Base-by-base conservation (phyloP, 805 yeast species). In the Pichia insulana region DNA sequence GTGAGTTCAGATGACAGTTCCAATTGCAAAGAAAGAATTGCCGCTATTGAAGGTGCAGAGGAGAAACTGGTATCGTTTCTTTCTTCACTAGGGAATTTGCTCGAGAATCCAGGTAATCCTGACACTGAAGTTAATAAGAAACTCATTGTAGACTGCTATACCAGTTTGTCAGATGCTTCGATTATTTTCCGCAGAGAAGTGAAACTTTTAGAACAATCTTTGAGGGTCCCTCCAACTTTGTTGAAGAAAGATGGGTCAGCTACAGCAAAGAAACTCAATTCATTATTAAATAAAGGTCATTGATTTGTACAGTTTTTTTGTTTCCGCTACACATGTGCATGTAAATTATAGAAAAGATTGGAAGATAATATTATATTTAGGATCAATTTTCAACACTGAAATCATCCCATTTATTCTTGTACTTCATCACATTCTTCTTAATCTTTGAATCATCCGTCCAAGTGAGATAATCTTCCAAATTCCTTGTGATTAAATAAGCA, bases 361-460 rank as follows among this genome's bases (percentile, higher is more conserved):
- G n/a, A n/a, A n/a, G n/a, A n/a, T n/a, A n/a, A n/a, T n/a, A n/a
- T n/a, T n/a, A n/a, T n/a, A n/a, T n/a, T n/a, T 6, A 22, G 25
- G 16, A 25, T 34, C 17, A 42, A 35, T 42, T 42, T 7, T 37
- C 41, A 5, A 42, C 39, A 26, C 71, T 77, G 53, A 69, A 77
- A 58, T 77, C 82, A 58, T 77, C 83, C 47, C 76, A 68, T 56
- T 70, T 68, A 61, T 90, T 89, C 65, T 85, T 83, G 69, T 83
- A 92, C 65, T 83, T 83, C 65, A 89, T 78, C 45, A 90, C 77
- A 52, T 86, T 87, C 56, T 83, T 74, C 71, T 84, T 89, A 63
- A 94, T 89, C 80, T 92, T 94, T 52, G 95, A 82, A 34, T 80
- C 74, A 56, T 92, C 97, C n/a, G 85, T 92, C 99, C 99, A 92